Percentiles rank a stretch among this genome's conserved stretches.
phyloP scores from a whole-genome alignment of 805 yeast species.

The Starmera pachycereana region DNA sequence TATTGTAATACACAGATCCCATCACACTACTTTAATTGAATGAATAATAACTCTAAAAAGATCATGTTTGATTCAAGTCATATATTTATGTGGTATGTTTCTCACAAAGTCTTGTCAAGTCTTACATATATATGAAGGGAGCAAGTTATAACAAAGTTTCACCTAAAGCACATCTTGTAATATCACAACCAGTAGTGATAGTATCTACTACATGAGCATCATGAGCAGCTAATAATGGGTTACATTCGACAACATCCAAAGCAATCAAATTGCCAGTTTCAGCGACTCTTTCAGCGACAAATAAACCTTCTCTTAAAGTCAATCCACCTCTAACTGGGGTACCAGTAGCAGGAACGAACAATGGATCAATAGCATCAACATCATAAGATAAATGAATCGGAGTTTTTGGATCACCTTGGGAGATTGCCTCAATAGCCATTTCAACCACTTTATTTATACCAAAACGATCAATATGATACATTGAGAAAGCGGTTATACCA shows the following conservation, averaged over 20 bases:
- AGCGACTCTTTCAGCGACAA: conserved; percentile 84
- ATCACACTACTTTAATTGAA: no score
- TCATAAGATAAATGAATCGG: conserved; percentile 92
- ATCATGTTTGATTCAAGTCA: no score
- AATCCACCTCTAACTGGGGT: conserved; percentile 97
- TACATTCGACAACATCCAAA: conserved; percentile 87
- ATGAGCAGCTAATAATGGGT: conserved; percentile 76
- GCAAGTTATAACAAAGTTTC: conserved; percentile 47
- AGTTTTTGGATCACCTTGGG: conserved; percentile 49
- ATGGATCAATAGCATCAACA: conserved; percentile 94
- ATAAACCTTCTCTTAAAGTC: conserved; percentile 88
- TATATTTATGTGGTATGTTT: no score
- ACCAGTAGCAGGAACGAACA: conserved; percentile 93
- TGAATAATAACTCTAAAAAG: no score
- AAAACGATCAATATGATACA: conserved; percentile 92
- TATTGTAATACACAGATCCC: no score
- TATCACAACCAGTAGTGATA: conserved; percentile 79
- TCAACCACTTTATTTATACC: conserved; percentile 89
- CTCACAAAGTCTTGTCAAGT: no score
- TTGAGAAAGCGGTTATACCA: conserved; percentile 76
- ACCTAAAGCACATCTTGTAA: conserved; percentile 90
- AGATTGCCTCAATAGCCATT: conserved; percentile 74
- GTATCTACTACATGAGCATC: conserved; percentile 75
- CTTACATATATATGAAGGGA: no score
- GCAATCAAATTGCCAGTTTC: conserved; percentile 82